Evolutionary conservation across 495 filamentous ascomycete genomes (phyloP).

Genomic region (Trypethelium eluteriae): DNA sequence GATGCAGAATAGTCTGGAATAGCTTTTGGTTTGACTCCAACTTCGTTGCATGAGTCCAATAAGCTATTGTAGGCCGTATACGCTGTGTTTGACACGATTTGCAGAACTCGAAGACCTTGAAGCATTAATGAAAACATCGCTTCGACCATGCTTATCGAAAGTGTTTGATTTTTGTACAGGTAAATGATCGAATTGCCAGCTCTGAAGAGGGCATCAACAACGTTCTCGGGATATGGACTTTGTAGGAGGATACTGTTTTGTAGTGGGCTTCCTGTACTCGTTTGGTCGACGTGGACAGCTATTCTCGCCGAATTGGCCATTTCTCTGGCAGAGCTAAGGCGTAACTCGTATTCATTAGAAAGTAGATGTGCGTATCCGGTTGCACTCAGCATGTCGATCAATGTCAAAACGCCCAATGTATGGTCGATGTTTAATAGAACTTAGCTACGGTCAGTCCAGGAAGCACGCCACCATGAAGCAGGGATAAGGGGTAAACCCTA

Average conservation of each 20-base stretch:
- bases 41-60: neutral
- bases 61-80: conserved; percentile 5
- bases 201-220: neutral
- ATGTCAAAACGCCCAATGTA: neutral
- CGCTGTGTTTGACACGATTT: neutral
- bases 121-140: conserved; percentile 9
- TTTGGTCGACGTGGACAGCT: conserved; percentile 7
- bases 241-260: conserved; percentile 5
- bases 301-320: conserved; percentile 10
- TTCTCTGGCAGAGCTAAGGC: neutral
- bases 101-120: conserved; percentile 3
- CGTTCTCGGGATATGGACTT: conserved; percentile 5
- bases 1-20: conserved; percentile 2
- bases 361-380: conserved; percentile 3
- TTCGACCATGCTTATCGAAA: conserved; percentile 5
- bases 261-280: conserved; percentile 1
- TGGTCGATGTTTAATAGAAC: conserved; percentile 10
- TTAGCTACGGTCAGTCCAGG: neutral
- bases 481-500: too few species aligned
- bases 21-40: conserved; percentile 6
- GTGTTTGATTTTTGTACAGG: conserved; percentile 8
- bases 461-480: too few species aligned
- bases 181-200: conserved; percentile 5
- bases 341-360: conserved; percentile 1
- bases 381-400: conserved; percentile 1